phyloP scores from a whole-genome alignment of 306 rosid genomes.

The Fagus sylvatica region DNA sequence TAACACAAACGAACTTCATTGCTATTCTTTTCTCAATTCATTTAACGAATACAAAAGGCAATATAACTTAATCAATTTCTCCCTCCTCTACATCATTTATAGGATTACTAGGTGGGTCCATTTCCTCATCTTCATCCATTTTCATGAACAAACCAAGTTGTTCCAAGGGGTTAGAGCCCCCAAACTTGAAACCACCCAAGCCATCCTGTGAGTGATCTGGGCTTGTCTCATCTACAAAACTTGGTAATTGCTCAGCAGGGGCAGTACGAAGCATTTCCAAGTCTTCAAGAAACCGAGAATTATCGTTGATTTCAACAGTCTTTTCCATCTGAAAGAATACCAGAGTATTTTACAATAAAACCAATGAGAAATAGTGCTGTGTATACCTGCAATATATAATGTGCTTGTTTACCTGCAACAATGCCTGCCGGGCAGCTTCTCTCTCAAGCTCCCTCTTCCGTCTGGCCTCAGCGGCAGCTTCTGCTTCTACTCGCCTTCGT shows the following conservation, averaged over 20 bases:
- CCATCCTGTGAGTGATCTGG: slow-evolving; percentile 67
- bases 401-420: slow-evolving; percentile 59
- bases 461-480: slow-evolving; percentile 80
- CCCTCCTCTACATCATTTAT: slow-evolving; percentile 80
- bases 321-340: slow-evolving; percentile 67
- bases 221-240: slow-evolving; percentile 65
- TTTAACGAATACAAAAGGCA: slow-evolving; percentile 18
- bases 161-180: slow-evolving; percentile 69
- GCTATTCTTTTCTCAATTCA: slow-evolving; percentile 21
- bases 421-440: slow-evolving; percentile 85
- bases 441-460: slow-evolving; percentile 81
- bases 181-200: slow-evolving; percentile 73
- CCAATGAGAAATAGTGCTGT: neutral
- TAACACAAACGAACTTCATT: neutral
- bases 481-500: slow-evolving; percentile 61
- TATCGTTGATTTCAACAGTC: slow-evolving; percentile 83
- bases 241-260: slow-evolving; percentile 58
- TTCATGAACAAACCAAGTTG: slow-evolving; percentile 77
- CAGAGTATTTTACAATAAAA: slow-evolving; percentile 33
- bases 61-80: slow-evolving; percentile 58
- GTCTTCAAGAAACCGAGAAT: slow-evolving; percentile 71
- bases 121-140: slow-evolving; percentile 78
- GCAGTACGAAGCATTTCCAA: slow-evolving; percentile 75
- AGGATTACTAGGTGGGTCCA: slow-evolving; percentile 44
- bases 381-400: slow-evolving; percentile 14